Percentiles rank a stretch among this genome's conserved stretches.
Evolutionary conservation across 148 eudicot species (phyloP).

Genomic region (Silene uniflora): DNA sequence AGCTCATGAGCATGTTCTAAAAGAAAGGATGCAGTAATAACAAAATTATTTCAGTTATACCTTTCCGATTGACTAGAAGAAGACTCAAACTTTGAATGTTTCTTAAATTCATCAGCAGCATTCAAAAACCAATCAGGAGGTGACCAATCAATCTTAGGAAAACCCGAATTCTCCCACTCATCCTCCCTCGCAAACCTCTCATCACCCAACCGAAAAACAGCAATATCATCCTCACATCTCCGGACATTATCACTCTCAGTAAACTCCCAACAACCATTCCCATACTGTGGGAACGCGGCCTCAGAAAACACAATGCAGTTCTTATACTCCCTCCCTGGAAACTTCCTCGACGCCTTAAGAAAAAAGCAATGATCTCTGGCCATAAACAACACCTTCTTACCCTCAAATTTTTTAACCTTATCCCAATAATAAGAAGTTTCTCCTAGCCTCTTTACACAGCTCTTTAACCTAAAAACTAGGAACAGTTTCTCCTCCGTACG

Average conservation of each 20-base stretch:
- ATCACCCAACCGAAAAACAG: background rate
- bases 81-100: background rate
- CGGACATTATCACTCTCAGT: no score
- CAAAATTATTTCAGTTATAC: background rate
- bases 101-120: background rate
- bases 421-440: background rate
- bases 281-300: constrained; percentile 5
- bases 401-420: background rate
- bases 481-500: background rate
- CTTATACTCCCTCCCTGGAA: background rate
- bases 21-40: no score
- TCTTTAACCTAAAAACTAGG: background rate
- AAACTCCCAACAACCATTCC: constrained; percentile 1
- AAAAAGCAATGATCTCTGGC: background rate
- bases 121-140: background rate
- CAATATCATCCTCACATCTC: background rate
- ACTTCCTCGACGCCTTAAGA: background rate
- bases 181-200: background rate
- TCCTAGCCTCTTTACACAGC: background rate
- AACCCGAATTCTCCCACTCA: background rate
- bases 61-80: background rate
- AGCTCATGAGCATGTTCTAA: no score
- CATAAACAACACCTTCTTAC: background rate
- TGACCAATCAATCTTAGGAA: background rate
- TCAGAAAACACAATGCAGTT: constrained; percentile 5